Evolutionary conservation across 2,329 filamentous ascomycete species (phyloP).

Genomic region (Biscogniauxia mediterranea): DNA sequence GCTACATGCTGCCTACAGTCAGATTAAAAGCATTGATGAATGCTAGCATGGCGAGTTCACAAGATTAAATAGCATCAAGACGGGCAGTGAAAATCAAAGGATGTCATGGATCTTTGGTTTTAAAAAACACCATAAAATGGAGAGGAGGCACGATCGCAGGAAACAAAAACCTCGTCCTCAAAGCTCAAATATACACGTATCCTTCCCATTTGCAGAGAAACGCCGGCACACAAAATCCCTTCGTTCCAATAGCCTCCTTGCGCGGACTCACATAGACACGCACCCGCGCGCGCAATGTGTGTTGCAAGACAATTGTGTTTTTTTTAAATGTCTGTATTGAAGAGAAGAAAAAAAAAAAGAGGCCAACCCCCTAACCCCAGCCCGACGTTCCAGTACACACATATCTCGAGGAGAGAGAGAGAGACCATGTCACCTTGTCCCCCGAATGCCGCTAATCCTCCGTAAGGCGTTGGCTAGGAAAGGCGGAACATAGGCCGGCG

Average conservation of each 20-base stretch:
- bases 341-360: background rate
- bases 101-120: background rate
- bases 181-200: background rate
- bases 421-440: constrained; percentile 6
- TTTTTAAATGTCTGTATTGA: too few relatives aligned
- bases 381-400: background rate
- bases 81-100: background rate
- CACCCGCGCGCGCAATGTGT: too few relatives aligned
- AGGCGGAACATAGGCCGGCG: constrained; percentile 19
- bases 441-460: constrained; percentile 23
- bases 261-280: background rate
- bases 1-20: too few relatives aligned
- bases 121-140: background rate
- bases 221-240: background rate
- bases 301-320: background rate
- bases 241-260: background rate
- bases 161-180: background rate
- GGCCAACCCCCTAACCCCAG: too few relatives aligned
- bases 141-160: background rate
- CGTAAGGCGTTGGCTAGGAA: constrained; percentile 26
- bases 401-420: background rate
- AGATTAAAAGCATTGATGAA: too few relatives aligned
- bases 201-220: background rate
- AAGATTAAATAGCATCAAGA: background rate
- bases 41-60: background rate